Evolutionary conservation across 257 asterid genomes (phyloP).

Genomic region (Solanum acaule): DNA sequence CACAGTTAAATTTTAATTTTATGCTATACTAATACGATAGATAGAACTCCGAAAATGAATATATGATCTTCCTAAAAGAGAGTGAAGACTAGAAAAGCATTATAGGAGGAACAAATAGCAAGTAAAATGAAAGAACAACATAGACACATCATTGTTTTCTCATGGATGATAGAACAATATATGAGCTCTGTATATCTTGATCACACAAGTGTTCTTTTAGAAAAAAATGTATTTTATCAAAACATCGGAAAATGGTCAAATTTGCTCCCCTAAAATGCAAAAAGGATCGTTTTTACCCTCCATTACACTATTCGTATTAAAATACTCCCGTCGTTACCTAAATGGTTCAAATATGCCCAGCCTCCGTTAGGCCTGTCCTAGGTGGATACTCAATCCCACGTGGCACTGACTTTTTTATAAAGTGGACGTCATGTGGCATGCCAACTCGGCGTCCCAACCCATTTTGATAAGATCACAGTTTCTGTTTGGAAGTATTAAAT

Average conservation of each 20-base stretch:
- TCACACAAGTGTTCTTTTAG: not conserved
- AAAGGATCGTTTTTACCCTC: not conserved
- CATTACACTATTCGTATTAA: not conserved
- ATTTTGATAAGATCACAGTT: not conserved
- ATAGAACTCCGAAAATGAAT: not conserved
- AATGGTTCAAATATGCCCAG: not conserved
- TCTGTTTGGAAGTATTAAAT: not conserved
- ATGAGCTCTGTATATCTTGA: not conserved
- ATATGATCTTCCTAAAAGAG: not conserved
- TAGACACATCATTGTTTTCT: not conserved
- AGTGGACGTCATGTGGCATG: not conserved
- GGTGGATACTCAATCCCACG: not conserved
- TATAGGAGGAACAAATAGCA: not conserved
- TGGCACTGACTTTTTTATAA: not conserved
- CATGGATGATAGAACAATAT: not conserved
- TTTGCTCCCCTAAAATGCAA: not conserved
- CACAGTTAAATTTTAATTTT: not conserved
- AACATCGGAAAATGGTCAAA: not conserved
- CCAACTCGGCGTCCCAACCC: too few relatives aligned
- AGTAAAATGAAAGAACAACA: not conserved
- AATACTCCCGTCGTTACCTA: not conserved
- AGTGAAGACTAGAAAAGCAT: not conserved
- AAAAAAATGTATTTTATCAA: too few relatives aligned
- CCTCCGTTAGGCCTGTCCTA: not conserved
- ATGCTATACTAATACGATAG: not conserved